phyloP scores from a whole-genome alignment of 2,329 filamentous ascomycete species.

The Fusarium verticillioides region DNA sequence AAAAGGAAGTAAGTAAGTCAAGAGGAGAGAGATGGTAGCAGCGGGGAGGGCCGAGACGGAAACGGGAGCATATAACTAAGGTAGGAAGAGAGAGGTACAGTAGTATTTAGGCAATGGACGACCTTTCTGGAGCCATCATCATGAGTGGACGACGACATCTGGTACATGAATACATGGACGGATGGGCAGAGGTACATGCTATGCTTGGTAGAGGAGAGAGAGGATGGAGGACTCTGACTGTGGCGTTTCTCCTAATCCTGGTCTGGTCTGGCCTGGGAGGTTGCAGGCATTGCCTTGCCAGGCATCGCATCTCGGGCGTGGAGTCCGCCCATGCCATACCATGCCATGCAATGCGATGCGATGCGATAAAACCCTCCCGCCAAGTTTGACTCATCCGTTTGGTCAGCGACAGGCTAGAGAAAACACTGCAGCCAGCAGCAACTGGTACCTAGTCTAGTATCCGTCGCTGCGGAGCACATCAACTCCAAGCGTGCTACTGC shows the following conservation, averaged over 20 bases:
- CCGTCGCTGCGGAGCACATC: constrained; percentile 30
- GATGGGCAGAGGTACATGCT: constrained; percentile 41
- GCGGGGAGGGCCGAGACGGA: constrained; percentile 39
- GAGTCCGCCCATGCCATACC: constrained; percentile 37
- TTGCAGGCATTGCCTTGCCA: constrained; percentile 31
- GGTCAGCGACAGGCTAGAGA: constrained; percentile 19
- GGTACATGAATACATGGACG: constrained; percentile 43
- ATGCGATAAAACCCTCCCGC: constrained; percentile 7
- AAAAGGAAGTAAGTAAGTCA: not conserved
- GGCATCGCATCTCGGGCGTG: constrained; percentile 34
- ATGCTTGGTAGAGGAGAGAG: constrained; percentile 1
- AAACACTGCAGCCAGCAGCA: not conserved
- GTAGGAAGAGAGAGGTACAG: not conserved
- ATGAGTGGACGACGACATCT: constrained; percentile 45
- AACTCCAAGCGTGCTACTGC: constrained; percentile 48
- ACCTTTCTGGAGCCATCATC: constrained; percentile 39
- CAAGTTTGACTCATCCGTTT: constrained; percentile 39
- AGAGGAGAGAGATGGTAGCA: constrained; percentile 9
- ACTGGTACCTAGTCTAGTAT: not conserved
- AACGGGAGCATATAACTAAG: constrained; percentile 34
- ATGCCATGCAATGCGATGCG: constrained; percentile 4
- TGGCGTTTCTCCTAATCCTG: constrained; percentile 36
- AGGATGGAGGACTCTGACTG: constrained; percentile 41
- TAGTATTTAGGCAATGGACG: constrained; percentile 47
- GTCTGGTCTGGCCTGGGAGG: constrained; percentile 18